Evolutionary conservation across 306 rosid genomes (phyloP).

Genomic region (Quercus aquifolioides): DNA sequence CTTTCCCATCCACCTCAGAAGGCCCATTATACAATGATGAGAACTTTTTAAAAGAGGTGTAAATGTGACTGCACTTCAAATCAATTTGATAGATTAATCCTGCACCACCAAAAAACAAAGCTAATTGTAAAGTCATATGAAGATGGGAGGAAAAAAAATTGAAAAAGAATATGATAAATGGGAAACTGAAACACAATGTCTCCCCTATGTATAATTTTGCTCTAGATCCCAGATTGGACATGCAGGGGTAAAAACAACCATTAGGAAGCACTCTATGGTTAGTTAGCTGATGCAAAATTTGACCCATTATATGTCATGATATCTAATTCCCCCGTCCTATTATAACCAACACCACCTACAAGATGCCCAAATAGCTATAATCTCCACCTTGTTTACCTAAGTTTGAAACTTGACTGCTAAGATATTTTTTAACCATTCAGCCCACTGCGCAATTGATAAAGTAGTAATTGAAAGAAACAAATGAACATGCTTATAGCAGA

Average conservation of each 20-base stretch:
- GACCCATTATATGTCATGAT: neutral
- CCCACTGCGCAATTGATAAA: neutral
- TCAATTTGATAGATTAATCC: constrained; percentile 36
- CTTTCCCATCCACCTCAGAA: constrained; percentile 38
- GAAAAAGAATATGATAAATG: neutral
- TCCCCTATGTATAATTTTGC: neutral
- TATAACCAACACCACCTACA: neutral
- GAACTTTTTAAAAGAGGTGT: constrained; percentile 25
- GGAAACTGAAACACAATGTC: neutral
- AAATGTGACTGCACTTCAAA: constrained; percentile 27
- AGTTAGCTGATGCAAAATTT: neutral
- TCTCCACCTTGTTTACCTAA: neutral
- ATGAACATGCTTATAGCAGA: neutral
- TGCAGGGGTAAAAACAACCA: neutral
- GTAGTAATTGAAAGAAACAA: neutral
- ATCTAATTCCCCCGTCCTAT: neutral
- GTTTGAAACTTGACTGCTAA: neutral
- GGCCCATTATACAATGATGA: constrained; percentile 48
- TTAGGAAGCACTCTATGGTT: neutral
- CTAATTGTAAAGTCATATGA: neutral
- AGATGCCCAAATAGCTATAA: neutral
- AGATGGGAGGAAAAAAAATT: neutral
- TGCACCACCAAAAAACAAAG: constrained; percentile 24
- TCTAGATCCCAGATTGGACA: neutral
- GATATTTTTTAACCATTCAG: neutral